phyloP scores from a whole-genome alignment of 2,329 filamentous ascomycete species.

The Capronia americana region DNA sequence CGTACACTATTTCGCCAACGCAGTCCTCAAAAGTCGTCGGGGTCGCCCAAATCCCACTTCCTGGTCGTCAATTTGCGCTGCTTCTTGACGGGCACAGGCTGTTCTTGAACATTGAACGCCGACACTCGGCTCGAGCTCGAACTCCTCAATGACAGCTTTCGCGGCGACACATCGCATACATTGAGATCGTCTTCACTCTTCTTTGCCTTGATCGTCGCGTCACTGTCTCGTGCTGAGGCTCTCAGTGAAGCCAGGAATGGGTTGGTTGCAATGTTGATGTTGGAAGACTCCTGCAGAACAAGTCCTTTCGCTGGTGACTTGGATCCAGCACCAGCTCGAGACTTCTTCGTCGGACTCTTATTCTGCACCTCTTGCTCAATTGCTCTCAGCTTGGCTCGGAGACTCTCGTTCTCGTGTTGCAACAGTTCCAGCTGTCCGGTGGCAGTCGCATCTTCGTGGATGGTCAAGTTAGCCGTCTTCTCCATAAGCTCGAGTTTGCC shows the following conservation, averaged over 20 bases:
- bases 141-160: slow-evolving; percentile 37
- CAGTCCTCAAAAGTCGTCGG: slow-evolving; percentile 45
- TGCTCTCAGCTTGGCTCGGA: slow-evolving; percentile 68
- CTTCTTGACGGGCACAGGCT: slow-evolving; percentile 47
- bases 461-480: slow-evolving; percentile 48
- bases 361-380: slow-evolving; percentile 70
- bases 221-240: slow-evolving; percentile 27
- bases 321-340: slow-evolving; percentile 32
- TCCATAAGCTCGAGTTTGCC: slow-evolving; percentile 79
- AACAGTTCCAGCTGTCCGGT: slow-evolving; percentile 63
- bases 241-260: slow-evolving; percentile 36
- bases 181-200: slow-evolving; percentile 26
- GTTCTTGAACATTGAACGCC: slow-evolving; percentile 31
- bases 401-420: slow-evolving; percentile 72
- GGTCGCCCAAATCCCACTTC: slow-evolving; percentile 56
- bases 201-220: slow-evolving; percentile 30
- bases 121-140: slow-evolving; percentile 29
- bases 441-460: slow-evolving; percentile 63
- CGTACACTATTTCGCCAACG: not conserved
- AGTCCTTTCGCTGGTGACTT: slow-evolving; percentile 34
- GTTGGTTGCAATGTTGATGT: slow-evolving; percentile 35
- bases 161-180: slow-evolving; percentile 35
- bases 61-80: slow-evolving; percentile 53
- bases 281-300: slow-evolving; percentile 35
- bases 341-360: slow-evolving; percentile 67